Evolutionary conservation across 2,329 filamentous ascomycete genomes (phyloP).

Genomic region (Pseudogymnoascus sp.): DNA sequence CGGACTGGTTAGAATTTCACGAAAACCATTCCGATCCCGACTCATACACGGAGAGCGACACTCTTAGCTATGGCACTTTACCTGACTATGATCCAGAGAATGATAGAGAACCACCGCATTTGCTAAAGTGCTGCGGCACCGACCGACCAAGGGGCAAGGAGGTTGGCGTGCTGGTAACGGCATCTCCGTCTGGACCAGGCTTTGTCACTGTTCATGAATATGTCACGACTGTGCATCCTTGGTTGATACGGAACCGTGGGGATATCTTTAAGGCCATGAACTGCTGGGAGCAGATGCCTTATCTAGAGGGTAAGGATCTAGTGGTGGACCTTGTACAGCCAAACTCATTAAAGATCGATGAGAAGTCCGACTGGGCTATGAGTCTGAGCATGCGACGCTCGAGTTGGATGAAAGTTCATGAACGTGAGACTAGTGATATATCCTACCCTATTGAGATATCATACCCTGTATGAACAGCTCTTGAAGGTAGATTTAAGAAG

Average conservation of each 20-base stretch:
- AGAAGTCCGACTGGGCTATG: neutral
- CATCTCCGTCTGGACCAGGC: constrained; percentile 5
- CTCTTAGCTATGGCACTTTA: neutral
- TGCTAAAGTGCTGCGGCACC: neutral
- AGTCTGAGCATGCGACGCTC: neutral
- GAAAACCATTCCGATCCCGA: neutral
- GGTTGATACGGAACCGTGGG: constrained; percentile 15
- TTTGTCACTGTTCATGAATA: constrained; percentile 22
- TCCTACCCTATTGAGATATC: neutral
- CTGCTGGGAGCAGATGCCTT: neutral
- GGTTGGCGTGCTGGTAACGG: neutral
- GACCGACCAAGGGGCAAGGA: neutral
- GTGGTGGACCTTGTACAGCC: neutral
- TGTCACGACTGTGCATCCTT: constrained; percentile 20
- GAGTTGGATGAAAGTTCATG: neutral
- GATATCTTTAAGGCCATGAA: constrained; percentile 2
- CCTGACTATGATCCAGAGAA: neutral
- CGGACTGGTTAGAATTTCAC: neutral
- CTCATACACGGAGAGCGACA: neutral
- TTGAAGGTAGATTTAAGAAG: neutral
- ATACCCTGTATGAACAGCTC: neutral
- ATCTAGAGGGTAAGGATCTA: neutral
- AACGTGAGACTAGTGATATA: neutral
- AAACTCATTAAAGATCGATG: neutral
- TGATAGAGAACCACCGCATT: neutral